Evolutionary conservation across 768 basidiomycete genomes (phyloP), one percentile per base, ranked within the genome.

Genomic region (Bullera alba): DNA sequence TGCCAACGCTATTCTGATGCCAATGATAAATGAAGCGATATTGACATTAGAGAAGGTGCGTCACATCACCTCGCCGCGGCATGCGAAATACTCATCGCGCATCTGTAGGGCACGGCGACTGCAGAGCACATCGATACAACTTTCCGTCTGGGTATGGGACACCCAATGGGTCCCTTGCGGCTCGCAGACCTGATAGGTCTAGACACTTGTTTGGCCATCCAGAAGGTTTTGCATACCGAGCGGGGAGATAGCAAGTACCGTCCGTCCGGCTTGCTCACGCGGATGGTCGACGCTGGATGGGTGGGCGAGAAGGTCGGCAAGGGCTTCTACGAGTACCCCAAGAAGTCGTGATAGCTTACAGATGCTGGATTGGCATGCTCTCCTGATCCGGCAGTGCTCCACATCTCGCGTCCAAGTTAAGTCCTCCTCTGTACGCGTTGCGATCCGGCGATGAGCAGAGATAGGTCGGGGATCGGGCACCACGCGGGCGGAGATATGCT

Each of bases 251-350:
- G 86, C 7, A 97, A 97, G 72, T 96, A 97, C 73, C 83, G 93
- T 5, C 92, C 93, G 0, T 84, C 85, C 53, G 78, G 91, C 22
- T 78, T 97, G 16, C 79, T 97, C 7, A 86, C 90, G 63, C 79
- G 89, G 29, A 96, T 97, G 93, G 93, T 97, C 4, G 88, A 93
- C 67, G 93, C 93, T 17, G 83, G 85, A 43, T 97, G 87, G 87
- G 78, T 86, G 45, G 93, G 93, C 10, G 84, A 79, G 77, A 93
- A 93, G 78, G 87, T 80, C 51, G 90, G 91, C 3, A 89, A 85
- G 71, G 91, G 92, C 16, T 96, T 96, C 73, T 96, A 95, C 65
- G 88, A 92, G 56, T 95, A 95, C 58, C 30, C 44, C 25, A 25
- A 39, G 37, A 39, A 39, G 19, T 10, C 19, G 7, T 39, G 19